Base-by-base conservation (phyloP, 2,329 filamentous ascomycete genomes). In the Dactylellina cionopaga region DNA sequence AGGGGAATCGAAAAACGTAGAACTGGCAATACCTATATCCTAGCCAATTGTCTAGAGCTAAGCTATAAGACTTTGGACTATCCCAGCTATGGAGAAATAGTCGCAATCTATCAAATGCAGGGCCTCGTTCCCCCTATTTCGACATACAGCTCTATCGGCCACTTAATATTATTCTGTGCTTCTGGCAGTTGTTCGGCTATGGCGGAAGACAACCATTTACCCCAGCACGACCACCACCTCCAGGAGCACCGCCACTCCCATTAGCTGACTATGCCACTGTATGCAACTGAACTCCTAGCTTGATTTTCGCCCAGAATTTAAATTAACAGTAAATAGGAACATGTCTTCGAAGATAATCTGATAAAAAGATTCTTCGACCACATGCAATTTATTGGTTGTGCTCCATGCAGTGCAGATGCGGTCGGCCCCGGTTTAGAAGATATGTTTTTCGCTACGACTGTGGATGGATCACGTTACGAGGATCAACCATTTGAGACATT, bases 351-450 rank as follows among this genome's bases (percentile, higher is more conserved):
- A 31, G 54, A 63, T 11, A 63, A 63, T 27, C 4, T 63, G 5
- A 33, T 63, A 35, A 63, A 63, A 37, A 35, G 59, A 4, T 63
- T 63, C 19, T 63, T 63, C 10, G 47, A 63, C 25, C 35, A 41
- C 1, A 63, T 63, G 59, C n/a, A n/a, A 17, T 13, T 33, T 3
- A 5, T 54, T 13, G 35, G 17, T 3, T 63, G 59, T n/a, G 59
- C 59, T 27, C 59, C 59, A 4, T 63, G 59, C 43, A 19, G 24
- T 13, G 35, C 46, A 6, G 59, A 63, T 37, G 35, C 35, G 9
- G 29, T 7, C 10, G 59, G 59, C 17, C 25, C 33, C 13, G 59
- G 59, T 13, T n/a, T 63, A 6, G 17, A 17, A 13, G 59, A 63
- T 24, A 54, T 63, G 59, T 63, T 63, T n/a, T 63, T 54, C 37